Evolutionary conservation across 2,329 filamentous ascomycete genomes (phyloP), one percentile per base, ranked within the genome.

Genomic region (Coniochaeta sp.): DNA sequence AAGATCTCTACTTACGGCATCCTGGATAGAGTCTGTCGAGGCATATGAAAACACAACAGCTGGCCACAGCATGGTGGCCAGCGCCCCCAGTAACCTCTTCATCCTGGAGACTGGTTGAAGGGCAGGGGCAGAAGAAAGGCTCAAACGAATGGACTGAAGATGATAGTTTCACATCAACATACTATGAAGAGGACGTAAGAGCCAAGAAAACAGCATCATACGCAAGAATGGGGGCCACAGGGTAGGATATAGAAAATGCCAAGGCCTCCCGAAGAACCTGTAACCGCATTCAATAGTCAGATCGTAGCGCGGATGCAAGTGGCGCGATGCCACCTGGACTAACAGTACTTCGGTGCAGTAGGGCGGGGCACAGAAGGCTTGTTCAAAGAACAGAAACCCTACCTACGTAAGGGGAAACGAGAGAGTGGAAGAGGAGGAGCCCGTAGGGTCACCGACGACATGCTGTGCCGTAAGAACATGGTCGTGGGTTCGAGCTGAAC

Each of bases 1-100:
- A 31, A 31, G 11, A 24, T 14, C 1, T 7, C 33, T 14, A 57
- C 61, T 59, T 36, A 63, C 61, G 54, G 62, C 62, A 57, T 63
- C 62, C 19, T 60, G 59, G 26, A 60, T 59, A 11, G 62, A 61
- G 50, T 63, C 60, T 16, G 62, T 63, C 50, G 60, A 38, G 6
- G 62, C 62, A 52, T 60, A 62, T 28, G 60, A 59, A 12, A 57
- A 47, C 31, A 60, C 60, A 22, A 61, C 24, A 33, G 60, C 60
- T 36, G 60, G 56, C 62, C 54, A 58, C 58, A 63, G 31, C 43
- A 34, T 28, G 33, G 62, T 40, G 43, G 54, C 59, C 62, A 63
- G 60, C 62, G 59, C 40, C 36, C 36, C 47, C 11, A 57, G 22
- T 57, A 38, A 50, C 22, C 36, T 33, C 57, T 36, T 50, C 61